Base-by-base conservation (phyloP, 1,284 basidiomycete genomes). In the Cryptococcus maquisensis region DNA sequence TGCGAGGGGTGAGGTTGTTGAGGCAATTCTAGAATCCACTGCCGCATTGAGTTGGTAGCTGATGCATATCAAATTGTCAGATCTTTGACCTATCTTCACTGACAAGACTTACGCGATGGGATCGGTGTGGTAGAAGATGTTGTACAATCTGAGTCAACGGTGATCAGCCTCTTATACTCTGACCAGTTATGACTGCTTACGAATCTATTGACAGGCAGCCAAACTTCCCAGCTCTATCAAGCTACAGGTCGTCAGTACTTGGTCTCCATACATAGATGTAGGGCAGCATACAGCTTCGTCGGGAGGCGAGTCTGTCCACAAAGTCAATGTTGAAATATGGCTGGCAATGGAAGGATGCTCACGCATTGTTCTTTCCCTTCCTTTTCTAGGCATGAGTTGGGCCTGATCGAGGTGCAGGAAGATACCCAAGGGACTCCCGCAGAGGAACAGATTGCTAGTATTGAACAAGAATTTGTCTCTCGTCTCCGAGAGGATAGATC, bases 341-440 rank as follows among this genome's bases (percentile, higher is more conserved):
- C 23, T 20, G 20, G 9, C 23, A 3, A 49, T 20, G 24, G 13
- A 3, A 16, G 2, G 37, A 35, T 16, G 63, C 69, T 57, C 43
- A 72, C 70, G 49, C 69, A 76, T 78, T 0, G 80, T 79, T 44
- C 79, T 59, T 50, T 78, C 78, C 43, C 79, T 63, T 2, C 80
- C 81, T 60, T 77, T 77, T 16, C 81, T 70, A 0, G 82, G 80
- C 57, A 82, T 80, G 16, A 82, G 62, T 58, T 81, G 81, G 0
- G 79, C 76, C 41, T 80, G 79, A 50, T 81, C 77, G 6, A 83
- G 67, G 56, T 81, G 80, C 12, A 81, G 69, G 63, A 82, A 81
- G 26, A 83, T 71, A 0, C 80, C 78, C 1, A 82, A 68, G 1
- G 82, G 82, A 50, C 79, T 80, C 5, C 82, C 82, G 15, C 78